Conservation (phyloP, 1,139 yeast species). For the Yamadazyma diospyri region DNA sequence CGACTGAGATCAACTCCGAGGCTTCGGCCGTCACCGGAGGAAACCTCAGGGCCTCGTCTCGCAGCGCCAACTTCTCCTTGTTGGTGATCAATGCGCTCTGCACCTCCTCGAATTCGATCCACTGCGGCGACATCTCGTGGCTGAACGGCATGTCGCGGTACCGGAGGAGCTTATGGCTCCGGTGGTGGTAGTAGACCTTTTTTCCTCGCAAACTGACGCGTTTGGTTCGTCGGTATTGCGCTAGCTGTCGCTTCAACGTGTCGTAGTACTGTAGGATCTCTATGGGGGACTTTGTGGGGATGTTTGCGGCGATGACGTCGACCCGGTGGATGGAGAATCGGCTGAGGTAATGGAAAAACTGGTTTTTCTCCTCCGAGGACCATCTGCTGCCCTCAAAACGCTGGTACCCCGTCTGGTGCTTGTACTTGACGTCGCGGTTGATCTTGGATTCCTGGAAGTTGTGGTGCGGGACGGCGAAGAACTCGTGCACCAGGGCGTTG, state of each 20-base stretch:
- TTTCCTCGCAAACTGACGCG: background rate
- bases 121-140: constrained; percentile 49
- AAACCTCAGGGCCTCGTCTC: constrained; percentile 14
- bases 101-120: constrained; percentile 45
- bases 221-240: constrained; percentile 16
- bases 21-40: background rate
- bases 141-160: constrained; percentile 50
- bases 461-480: background rate
- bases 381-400: constrained; percentile 18
- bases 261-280: constrained; percentile 50
- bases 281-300: constrained; percentile 38
- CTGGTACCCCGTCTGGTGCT: constrained; percentile 5
- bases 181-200: constrained; percentile 6
- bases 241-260: constrained; percentile 26
- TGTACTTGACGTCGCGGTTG: background rate
- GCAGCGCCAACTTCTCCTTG: constrained; percentile 17
- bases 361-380: constrained; percentile 22
- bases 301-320: constrained; percentile 33
- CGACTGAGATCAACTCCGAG: constrained; percentile 3
- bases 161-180: constrained; percentile 19
- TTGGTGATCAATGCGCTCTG: constrained; percentile 29
- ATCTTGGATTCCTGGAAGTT: background rate
- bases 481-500: background rate
- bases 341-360: constrained; percentile 29
- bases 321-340: constrained; percentile 48